Percentiles rank a stretch among this genome's conserved stretches.
Evolutionary conservation across 495 filamentous ascomycete species (phyloP).

Genomic region (Aspergillus heteromorphus): DNA sequence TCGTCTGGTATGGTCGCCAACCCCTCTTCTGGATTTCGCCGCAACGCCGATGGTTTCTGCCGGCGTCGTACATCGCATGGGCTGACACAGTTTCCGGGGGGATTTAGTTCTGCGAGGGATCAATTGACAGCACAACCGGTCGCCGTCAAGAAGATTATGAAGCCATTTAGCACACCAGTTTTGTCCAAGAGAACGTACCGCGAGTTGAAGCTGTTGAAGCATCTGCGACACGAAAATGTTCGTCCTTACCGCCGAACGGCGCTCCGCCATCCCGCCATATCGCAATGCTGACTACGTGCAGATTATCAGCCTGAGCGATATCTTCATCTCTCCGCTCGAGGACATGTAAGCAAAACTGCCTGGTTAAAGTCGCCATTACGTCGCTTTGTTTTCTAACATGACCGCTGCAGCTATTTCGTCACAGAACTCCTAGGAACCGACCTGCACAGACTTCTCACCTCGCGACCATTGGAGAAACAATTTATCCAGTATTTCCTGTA

Average conservation of each 20-base stretch:
- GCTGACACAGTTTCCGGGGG: conserved; percentile 1
- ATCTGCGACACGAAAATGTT: conserved; percentile 95
- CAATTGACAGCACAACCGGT: conserved; percentile 94
- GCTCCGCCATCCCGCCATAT: neutral
- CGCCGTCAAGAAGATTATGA: conserved; percentile 99
- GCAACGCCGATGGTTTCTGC: conserved; percentile 4
- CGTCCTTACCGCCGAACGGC: conserved; percentile 11
- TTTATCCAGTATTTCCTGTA: conserved; percentile 99
- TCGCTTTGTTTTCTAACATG: conserved; percentile 13
- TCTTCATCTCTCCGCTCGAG: conserved; percentile 98
- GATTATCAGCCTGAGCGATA: conserved; percentile 98
- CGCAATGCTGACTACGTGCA: conserved; percentile 32
- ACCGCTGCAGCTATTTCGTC: conserved; percentile 75
- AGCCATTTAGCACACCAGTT: conserved; percentile 97
- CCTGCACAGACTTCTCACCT: conserved; percentile 90
- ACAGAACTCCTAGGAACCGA: conserved; percentile 97
- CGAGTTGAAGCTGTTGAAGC: conserved; percentile 95
- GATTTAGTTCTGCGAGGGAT: conserved; percentile 82
- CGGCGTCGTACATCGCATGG: neutral
- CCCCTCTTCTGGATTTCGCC: conserved; percentile 13
- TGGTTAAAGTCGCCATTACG: neutral
- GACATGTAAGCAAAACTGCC: conserved; percentile 70
- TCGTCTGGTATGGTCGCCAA: conserved; percentile 74
- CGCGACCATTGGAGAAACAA: conserved; percentile 93
- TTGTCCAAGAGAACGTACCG: conserved; percentile 95